Conservation (phyloP, 495 filamentous ascomycete species). For the Pseudomonodictys pantanalensis region DNA sequence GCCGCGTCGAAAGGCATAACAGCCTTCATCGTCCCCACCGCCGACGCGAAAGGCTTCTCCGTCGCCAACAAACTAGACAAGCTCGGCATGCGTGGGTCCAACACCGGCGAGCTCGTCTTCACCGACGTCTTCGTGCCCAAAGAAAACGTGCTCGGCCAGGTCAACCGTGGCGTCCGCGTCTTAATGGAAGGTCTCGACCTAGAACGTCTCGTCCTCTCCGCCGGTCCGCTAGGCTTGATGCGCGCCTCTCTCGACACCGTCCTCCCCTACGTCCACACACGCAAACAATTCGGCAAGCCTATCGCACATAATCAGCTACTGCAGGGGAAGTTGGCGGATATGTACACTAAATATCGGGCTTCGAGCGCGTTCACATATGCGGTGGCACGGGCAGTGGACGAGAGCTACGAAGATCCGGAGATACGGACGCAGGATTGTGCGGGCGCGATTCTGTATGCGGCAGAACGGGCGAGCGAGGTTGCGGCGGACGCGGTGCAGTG, state of each 20-base stretch:
- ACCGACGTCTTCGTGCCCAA: slow-evolving; percentile 87
- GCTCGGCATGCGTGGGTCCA: slow-evolving; percentile 94
- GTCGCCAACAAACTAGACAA: slow-evolving; percentile 93
- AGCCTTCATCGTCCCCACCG: slow-evolving; percentile 82
- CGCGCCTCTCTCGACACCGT: slow-evolving; percentile 83
- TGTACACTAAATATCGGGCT: slow-evolving; percentile 91
- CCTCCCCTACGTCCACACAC: slow-evolving; percentile 83
- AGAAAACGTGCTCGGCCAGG: slow-evolving; percentile 72
- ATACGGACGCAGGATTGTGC: slow-evolving; percentile 83
- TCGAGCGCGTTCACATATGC: slow-evolving; percentile 61
- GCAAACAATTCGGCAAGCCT: slow-evolving; percentile 83
- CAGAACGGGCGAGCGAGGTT: slow-evolving; percentile 86
- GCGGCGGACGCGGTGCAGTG: slow-evolving; percentile 90
- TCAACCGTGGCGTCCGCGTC: slow-evolving; percentile 82
- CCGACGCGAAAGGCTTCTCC: slow-evolving; percentile 67
- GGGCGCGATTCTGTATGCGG: slow-evolving; percentile 89
- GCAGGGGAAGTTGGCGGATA: slow-evolving; percentile 91
- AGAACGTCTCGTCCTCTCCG: slow-evolving; percentile 86
- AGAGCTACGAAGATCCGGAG: slow-evolving; percentile 54
- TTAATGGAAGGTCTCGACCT: slow-evolving; percentile 96
- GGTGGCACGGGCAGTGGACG: slow-evolving; percentile 63
- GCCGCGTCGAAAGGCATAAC: slow-evolving; percentile 88
- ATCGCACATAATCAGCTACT: slow-evolving; percentile 92
- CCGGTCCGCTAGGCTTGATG: slow-evolving; percentile 93
- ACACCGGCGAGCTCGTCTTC: slow-evolving; percentile 93